These are phyloP conservation scores for Sugiyamaella japonica DNA, from an alignment of 1,139 yeast genomes.

Conservation along the genomic window DNA sequence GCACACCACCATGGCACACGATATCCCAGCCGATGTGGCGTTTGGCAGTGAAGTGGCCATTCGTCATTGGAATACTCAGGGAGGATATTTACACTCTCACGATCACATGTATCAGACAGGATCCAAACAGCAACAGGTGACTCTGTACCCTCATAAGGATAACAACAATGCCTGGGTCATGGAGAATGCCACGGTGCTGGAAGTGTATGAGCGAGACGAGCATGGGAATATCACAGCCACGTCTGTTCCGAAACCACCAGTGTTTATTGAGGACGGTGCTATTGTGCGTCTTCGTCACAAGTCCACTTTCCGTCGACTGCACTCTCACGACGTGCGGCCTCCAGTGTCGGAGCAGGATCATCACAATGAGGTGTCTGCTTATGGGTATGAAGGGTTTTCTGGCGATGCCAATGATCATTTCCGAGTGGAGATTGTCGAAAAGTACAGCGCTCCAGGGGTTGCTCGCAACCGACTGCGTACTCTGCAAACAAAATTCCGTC, in stretches of 20 bases:
- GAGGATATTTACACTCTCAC: slow-evolving; percentile 96
- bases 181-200: slow-evolving; percentile 30
- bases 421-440: slow-evolving; percentile 77
- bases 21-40: slow-evolving; percentile 81
- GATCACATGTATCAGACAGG: slow-evolving; percentile 83
- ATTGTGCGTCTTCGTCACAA: slow-evolving; percentile 76
- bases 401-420: slow-evolving; percentile 98
- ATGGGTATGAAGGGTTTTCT: slow-evolving; percentile 85
- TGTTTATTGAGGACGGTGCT: slow-evolving; percentile 71
- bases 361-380: slow-evolving; percentile 92
- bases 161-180: slow-evolving; percentile 77
- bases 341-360: slow-evolving; percentile 92
- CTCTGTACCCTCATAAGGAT: slow-evolving; percentile 91
- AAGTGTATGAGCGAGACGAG: slow-evolving; percentile 30
- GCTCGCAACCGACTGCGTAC: slow-evolving; percentile 72
- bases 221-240: slow-evolving; percentile 39
- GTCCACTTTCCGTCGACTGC: slow-evolving; percentile 74
- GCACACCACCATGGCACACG: slow-evolving; percentile 67
- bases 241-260: slow-evolving; percentile 28
- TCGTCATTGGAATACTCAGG: slow-evolving; percentile 82
- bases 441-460: slow-evolving; percentile 54
- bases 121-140: slow-evolving; percentile 87
- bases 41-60: slow-evolving; percentile 77
- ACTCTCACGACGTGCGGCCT: slow-evolving; percentile 94
- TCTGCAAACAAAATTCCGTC: slow-evolving; percentile 77